A percentile compares a stretch with the other conserved stretches of the same genome.
Evolutionary conservation across 345 rosid species (phyloP).

Genomic region (Chamaenerion angustifolium): DNA sequence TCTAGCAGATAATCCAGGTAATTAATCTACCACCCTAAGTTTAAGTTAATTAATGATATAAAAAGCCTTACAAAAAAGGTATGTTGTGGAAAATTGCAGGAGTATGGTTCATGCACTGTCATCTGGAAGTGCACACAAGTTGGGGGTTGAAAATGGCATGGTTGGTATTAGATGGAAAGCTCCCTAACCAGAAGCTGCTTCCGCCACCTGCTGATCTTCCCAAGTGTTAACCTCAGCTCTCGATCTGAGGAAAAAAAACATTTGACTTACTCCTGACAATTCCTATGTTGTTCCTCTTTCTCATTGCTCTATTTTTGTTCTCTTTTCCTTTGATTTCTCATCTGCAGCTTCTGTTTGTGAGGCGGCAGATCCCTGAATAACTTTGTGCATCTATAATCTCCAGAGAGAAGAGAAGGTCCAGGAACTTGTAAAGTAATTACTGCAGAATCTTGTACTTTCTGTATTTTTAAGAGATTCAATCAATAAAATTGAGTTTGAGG

Average conservation of each 20-base stretch:
- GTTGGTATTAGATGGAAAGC: slow-evolving; percentile 56
- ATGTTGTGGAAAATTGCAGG: slow-evolving; percentile 13
- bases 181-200: slow-evolving; percentile 45
- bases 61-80: not conserved
- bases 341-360: not conserved
- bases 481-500: too few species aligned
- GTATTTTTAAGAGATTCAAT: too few species aligned
- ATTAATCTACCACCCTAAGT: not conserved
- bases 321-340: not conserved
- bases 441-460: not conserved
- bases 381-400: not conserved
- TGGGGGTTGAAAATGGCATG: slow-evolving; percentile 73
- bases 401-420: slow-evolving; percentile 1
- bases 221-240: slow-evolving; percentile 23
- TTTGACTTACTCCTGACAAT: slow-evolving; percentile 6
- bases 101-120: slow-evolving; percentile 71
- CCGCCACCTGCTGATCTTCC: slow-evolving; percentile 69
- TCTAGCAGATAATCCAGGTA: slow-evolving; percentile 64
- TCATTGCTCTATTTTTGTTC: not conserved
- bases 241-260: not conserved
- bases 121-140: slow-evolving; percentile 64
- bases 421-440: not conserved
- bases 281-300: slow-evolving; percentile 1
- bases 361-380: slow-evolving; percentile 2
- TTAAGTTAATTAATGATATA: not conserved